These are phyloP conservation scores for Peniophora sp. DNA, from an alignment of 1,284 basidiomycete genomes.

Conservation along the genomic window DNA sequence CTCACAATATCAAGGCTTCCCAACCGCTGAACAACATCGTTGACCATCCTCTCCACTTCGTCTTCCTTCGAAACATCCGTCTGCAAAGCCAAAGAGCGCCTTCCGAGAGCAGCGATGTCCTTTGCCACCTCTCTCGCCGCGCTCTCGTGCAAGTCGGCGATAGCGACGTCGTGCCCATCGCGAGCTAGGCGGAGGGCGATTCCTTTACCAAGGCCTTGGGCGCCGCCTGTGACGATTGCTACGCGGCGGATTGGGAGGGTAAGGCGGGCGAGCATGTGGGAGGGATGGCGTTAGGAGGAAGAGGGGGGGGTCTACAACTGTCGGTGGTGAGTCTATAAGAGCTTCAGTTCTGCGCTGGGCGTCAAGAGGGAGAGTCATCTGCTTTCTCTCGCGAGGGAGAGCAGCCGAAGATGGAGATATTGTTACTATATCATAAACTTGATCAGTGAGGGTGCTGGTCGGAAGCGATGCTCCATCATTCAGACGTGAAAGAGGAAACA, in stretches of 20 bases:
- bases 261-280: too few species aligned
- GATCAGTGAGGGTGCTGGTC: too few species aligned
- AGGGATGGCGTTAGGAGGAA: too few species aligned
- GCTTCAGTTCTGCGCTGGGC: too few species aligned
- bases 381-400: too few species aligned
- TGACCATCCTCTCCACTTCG: slow-evolving; percentile 27
- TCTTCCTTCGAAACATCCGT: slow-evolving; percentile 7
- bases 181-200: slow-evolving; percentile 26
- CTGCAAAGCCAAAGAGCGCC: not conserved
- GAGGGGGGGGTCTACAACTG: too few species aligned
- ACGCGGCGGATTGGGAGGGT: slow-evolving; percentile 10
- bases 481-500: too few species aligned
- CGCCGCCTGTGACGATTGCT: slow-evolving; percentile 28
- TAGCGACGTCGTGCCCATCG: slow-evolving; percentile 28
- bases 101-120: slow-evolving; percentile 14
- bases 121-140: slow-evolving; percentile 5
- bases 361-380: too few species aligned
- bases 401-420: too few species aligned
- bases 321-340: too few species aligned
- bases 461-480: too few species aligned
- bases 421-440: too few species aligned
- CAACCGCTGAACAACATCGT: slow-evolving; percentile 19
- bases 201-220: slow-evolving; percentile 26
- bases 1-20: slow-evolving; percentile 31
- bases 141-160: slow-evolving; percentile 23